Evolutionary conservation across 139 green algal genomes (phyloP), one percentile per base, ranked within the genome.

Genomic region (Desmodesmus armatus): DNA sequence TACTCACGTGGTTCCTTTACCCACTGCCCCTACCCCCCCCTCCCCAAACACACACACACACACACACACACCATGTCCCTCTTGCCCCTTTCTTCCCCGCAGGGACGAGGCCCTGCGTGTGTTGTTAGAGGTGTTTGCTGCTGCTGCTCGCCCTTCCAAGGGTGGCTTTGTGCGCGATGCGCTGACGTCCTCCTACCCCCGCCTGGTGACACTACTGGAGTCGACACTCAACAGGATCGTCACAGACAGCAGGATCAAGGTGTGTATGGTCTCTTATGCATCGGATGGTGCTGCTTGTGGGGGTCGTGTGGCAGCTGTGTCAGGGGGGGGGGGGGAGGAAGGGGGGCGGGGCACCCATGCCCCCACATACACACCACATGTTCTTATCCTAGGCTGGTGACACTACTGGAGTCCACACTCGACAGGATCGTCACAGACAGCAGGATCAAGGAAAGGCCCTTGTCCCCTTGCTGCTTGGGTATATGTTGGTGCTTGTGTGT

Each of bases 151-250:
- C 51, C 88, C 90, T 1, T 67, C 85, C 21, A 94, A 92, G 65
- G 89, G 87, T 40, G 92, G 91, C 51, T 89, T 92, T 82, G 91
- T 97, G 74, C 71, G 93, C 2, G 94, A 97, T 62, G 90, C 90
- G 23, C 93, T 99, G 1, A 86, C 93, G 0, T 47, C 78, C 7
- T 69, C 83, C 2, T 99, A 95, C 87, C 96, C 97, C 0, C 88
- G 89, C 31, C 91, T 99, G 58, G 90, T 94, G 6, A 49, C 43
- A 0, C 69, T 96, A n/a, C 44, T 99, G 41, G 95, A 99, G 67
- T 77, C 80, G 2, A 87, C 90, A 15, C 88, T 96, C 2, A 85
- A 93, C 6, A 70, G 90, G 0, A 88, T 98, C 27, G 43, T 76
- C 4, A 87, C 87, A 27, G 96, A 98, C 75, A 97, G 76, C 76